Evolutionary conservation across 371 early-diverging fungal genomes (phyloP).

Genomic region (Blakeslea trispora): DNA sequence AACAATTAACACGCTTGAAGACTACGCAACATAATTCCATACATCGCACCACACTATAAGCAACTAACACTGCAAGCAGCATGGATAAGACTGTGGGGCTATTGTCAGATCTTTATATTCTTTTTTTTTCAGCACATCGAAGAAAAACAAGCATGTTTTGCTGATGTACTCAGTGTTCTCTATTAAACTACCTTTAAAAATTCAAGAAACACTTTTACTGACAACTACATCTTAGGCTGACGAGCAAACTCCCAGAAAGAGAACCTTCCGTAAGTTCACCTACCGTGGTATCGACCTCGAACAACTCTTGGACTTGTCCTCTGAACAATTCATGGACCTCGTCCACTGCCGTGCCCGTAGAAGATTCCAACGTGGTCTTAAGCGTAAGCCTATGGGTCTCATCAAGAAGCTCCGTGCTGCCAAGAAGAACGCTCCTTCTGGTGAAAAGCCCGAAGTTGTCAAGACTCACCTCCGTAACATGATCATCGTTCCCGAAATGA

Average conservation of each 20-base stretch:
- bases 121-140: background rate
- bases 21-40: too few species aligned
- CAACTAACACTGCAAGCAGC: background rate
- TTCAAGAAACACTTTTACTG: background rate
- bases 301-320: constrained; percentile 89
- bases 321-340: constrained; percentile 93
- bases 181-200: too few species aligned
- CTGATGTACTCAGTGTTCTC: too few species aligned
- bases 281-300: constrained; percentile 98
- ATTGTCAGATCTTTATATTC: background rate
- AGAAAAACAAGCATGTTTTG: too few species aligned
- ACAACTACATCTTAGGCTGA: constrained; percentile 27
- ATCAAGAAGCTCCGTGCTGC: constrained; percentile 96
- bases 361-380: constrained; percentile 96
- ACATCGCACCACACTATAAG: too few species aligned
- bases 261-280: constrained; percentile 98
- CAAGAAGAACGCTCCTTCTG: constrained; percentile 83
- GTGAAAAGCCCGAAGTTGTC: constrained; percentile 74
- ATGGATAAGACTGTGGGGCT: too few species aligned
- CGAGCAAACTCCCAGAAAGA: constrained; percentile 74
- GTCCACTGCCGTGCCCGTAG: constrained; percentile 96
- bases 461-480: constrained; percentile 99
- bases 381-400: constrained; percentile 95
- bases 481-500: constrained; percentile 99
- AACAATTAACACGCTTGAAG: too few species aligned